A percentile compares a stretch with the other conserved stretches of the same genome.
These are phyloP conservation scores for Mortierella sp. DNA, from an alignment of 371 early-diverging fungal genomes.

Conservation along the genomic window DNA sequence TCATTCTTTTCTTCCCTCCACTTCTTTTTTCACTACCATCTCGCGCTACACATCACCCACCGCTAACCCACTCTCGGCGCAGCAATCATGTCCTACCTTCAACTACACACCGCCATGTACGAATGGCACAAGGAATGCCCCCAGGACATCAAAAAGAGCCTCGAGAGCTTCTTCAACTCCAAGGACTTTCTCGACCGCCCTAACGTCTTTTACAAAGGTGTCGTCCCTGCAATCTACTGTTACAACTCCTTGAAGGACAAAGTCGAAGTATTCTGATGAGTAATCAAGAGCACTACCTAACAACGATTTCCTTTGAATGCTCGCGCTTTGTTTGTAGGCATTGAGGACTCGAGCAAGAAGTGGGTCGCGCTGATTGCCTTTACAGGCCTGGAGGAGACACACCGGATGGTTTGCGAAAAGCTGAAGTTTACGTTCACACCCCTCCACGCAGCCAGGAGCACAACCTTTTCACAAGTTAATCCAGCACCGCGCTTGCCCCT, in stretches of 20 bases:
- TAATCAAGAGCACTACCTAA: background rate
- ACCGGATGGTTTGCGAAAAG: background rate
- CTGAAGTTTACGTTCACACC: constrained; percentile 19
- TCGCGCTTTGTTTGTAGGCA: constrained; percentile 12
- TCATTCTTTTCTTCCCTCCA: background rate
- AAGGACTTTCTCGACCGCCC: constrained; percentile 40
- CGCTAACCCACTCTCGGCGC: background rate
- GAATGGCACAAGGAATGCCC: constrained; percentile 48
- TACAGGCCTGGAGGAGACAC: constrained; percentile 27
- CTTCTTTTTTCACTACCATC: background rate
- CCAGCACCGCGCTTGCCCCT: constrained; percentile 32
- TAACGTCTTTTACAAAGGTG: constrained; percentile 48
- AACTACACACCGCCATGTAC: constrained; percentile 32
- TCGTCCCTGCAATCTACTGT: too few relatives aligned
- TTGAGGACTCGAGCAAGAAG: constrained; percentile 23
- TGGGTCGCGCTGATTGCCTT: constrained; percentile 40
- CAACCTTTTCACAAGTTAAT: constrained; percentile 30
- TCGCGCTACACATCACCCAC: background rate
- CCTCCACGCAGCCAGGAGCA: constrained; percentile 24
- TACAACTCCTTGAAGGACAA: background rate
- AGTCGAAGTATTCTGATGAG: background rate
- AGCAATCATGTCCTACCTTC: constrained; percentile 27
- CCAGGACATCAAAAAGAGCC: constrained; percentile 27
- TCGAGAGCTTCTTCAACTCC: constrained; percentile 19
- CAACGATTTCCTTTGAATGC: background rate